Conservation (phyloP, 495 filamentous ascomycete genomes). For the Penicillium arizonense region DNA sequence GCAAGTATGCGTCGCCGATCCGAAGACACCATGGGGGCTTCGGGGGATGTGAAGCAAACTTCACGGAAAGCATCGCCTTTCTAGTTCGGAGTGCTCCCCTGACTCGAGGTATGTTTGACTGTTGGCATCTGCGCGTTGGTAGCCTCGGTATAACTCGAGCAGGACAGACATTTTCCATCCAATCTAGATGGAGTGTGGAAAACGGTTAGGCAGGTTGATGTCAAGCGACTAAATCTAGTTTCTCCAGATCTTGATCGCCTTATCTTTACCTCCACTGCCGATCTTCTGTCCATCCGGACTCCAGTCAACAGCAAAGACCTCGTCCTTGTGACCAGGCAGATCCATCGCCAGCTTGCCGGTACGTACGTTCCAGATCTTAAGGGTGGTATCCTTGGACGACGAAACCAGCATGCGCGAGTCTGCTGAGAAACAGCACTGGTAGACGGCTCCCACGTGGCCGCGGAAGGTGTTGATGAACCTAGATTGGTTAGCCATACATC, state of each 20-base stretch:
- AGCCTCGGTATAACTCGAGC: too few species aligned
- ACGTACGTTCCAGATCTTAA: constrained; percentile 91
- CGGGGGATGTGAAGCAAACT: too few species aligned
- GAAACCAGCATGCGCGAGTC: constrained; percentile 85
- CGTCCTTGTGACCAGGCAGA: constrained; percentile 90
- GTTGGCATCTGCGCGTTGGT: too few species aligned
- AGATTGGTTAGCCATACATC: neutral
- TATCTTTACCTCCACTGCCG: constrained; percentile 90
- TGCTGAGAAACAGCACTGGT: constrained; percentile 85
- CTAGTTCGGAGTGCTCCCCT: neutral
- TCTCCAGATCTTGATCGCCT: constrained; percentile 82
- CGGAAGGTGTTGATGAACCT: constrained; percentile 81
- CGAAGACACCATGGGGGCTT: too few species aligned
- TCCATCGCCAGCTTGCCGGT: constrained; percentile 81
- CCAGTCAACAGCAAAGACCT: constrained; percentile 95
- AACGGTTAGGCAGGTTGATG: constrained; percentile 8
- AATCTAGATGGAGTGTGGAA: neutral
- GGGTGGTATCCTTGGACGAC: constrained; percentile 84
- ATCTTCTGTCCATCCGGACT: constrained; percentile 81
- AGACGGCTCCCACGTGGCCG: constrained; percentile 91
- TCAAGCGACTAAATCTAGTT: constrained; percentile 44
- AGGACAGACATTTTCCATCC: neutral
- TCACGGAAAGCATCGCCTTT: too few species aligned
- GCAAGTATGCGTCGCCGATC: neutral
- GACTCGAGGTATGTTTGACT: neutral